phyloP scores from a whole-genome alignment of 208 protist genomes.

The Phytomonas francai region DNA sequence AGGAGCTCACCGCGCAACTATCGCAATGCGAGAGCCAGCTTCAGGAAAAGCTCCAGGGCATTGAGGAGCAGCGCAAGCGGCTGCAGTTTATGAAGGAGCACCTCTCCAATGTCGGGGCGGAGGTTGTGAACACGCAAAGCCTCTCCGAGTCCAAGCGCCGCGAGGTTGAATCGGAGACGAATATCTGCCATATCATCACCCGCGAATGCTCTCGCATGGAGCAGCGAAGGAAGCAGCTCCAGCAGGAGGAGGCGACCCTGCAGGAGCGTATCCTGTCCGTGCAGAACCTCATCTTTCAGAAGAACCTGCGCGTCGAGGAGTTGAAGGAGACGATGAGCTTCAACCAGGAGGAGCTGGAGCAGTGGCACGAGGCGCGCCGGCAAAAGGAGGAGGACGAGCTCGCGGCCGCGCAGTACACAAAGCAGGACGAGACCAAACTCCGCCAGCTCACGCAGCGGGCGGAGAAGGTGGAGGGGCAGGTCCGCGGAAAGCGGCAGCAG shows the following conservation, averaged over 20 bases:
- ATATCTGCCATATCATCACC: conserved; percentile 84
- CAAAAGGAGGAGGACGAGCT: conserved; percentile 93
- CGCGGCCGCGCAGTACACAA: conserved; percentile 84
- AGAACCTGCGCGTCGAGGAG: conserved; percentile 88
- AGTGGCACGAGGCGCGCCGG: conserved; percentile 87
- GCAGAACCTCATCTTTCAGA: conserved; percentile 85
- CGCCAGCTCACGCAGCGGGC: conserved; percentile 76
- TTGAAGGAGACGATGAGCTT: conserved; percentile 88
- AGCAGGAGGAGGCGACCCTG: conserved; percentile 39
- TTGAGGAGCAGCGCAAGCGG: conserved; percentile 77
- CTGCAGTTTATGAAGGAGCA: conserved; percentile 88
- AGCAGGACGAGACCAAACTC: conserved; percentile 81
- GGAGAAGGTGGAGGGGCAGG: conserved; percentile 60
- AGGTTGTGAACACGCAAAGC: conserved; percentile 86
- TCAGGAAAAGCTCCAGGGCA: conserved; percentile 32
- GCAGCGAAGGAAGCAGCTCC: conserved; percentile 44
- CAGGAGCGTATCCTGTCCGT: conserved; percentile 57
- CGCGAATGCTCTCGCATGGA: conserved; percentile 71
- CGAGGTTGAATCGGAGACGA: conserved; percentile 90
- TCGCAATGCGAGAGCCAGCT: conserved; percentile 55
- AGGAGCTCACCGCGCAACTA: conserved; percentile 77
- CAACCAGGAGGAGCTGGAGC: conserved; percentile 93
- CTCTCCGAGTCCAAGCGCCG: conserved; percentile 81
- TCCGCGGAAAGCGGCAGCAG: conserved; percentile 39
- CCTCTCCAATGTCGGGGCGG: conserved; percentile 82